Evolutionary conservation across 2,329 filamentous ascomycete genomes (phyloP), one percentile per base, ranked within the genome.

Genomic region (Pestalotiopsis sp.): DNA sequence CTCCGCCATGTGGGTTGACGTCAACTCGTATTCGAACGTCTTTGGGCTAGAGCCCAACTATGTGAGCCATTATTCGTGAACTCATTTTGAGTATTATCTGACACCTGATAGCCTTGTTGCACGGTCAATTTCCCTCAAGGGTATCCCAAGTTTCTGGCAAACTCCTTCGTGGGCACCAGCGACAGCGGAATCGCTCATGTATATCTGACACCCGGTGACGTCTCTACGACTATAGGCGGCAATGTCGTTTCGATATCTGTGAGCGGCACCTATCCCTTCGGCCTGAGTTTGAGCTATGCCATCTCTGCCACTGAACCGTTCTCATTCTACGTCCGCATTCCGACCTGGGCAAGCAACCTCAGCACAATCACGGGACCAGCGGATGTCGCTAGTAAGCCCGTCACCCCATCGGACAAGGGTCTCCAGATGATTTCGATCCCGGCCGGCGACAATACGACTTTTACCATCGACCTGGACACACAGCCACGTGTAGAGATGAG

Each of bases 41-140:
- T 88, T 84, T 71, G 85, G 85, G 3, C 75, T 87, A 0, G 85
- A 86, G 68, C 83, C 84, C 1, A 81, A 86, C 62, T 87, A 81
- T 63, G 72, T 73, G 63, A 65, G 71, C 5, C 4, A 1, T 68
- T 63, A 20, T 30, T 11, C 52, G 7, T 9, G 30, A 2, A 3
- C 39, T 20, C 7, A 22, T 26, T 26, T 26, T 38, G 1, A 62
- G 22, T 48, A 20, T 4, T 9, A 20, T n/a, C n/a, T 65, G 30
- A 22, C 56, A 5, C 26, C 24, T 30, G 10, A n/a, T 24, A 73
- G 70, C 82, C 83, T 5, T 88, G 86, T 75, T 88, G 86, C 70
- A 86, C 85, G 0, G 86, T 88, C 68, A 88, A 88, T 69, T 83
- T 87, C 71, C 83, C 82, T 0, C 85, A 88, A 73, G 86, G 83